Evolutionary conservation across 2,329 filamentous ascomycete species (phyloP), one percentile per base, ranked within the genome.

Genomic region (Aspergillus proliferans): DNA sequence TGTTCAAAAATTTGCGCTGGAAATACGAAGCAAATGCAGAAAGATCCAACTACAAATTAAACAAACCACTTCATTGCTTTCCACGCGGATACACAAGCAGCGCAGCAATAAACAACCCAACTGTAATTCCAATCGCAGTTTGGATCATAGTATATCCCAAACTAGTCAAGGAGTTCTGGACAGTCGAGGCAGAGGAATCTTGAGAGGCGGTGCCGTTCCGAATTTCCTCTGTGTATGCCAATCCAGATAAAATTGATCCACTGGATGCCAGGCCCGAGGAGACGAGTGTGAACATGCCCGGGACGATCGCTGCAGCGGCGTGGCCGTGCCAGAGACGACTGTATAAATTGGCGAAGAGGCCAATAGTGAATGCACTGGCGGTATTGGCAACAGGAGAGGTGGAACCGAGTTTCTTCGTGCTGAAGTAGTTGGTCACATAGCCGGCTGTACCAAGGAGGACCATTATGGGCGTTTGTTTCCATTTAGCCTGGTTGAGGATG

Each of bases 251-350:
- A 15, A 15, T 15, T 15, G 15, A 15, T 15, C 80, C 80, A 44
- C 71, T 73, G 0, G 80, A 77, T 5, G 79, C 77, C 12, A 84
- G 65, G 2, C 80, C 80, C 1, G 74, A 78, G 0, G 80, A 80
- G 1, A 84, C 80, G 52, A 82, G 79, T 2, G 82, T 77, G 55
- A 93, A 94, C 56, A 95, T 93, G 7, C 86, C 89, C 0, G 90
- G 89, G 8, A 95, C 74, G 76, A 95, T 87, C 3, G 87, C 85
- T 0, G 88, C 87, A 0, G 88, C 88, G 0, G 90, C 89, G 3
- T 94, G 79, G 1, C 86, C 86, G 63, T 90, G 88, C 18, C 85
- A 67, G 33, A 76, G 60, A 3, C 87, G 80, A 8, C 84, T 84
- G 70, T 92, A 91, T 2, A 89, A 63, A 57, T 93, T 93, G 7